Percentiles rank a stretch among this genome's conserved stretches.
Conservation (phyloP, 208 protist species). For the Leptomonas pyrrhocoris region DNA sequence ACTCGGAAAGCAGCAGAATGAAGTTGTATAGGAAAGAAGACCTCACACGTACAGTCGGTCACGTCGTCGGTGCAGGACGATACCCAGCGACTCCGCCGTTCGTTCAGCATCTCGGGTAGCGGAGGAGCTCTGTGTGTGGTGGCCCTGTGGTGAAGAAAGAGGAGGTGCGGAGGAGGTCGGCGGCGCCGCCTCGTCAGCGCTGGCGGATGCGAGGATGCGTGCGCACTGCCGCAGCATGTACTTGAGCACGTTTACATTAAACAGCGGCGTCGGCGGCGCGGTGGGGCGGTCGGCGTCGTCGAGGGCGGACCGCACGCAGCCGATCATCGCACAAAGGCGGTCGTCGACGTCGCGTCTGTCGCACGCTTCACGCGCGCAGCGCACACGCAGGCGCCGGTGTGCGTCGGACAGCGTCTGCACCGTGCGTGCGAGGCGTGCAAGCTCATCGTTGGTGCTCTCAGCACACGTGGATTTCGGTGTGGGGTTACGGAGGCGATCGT, state of each 20-base stretch:
- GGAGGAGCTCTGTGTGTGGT: not conserved
- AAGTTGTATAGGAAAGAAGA: not conserved
- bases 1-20: not conserved
- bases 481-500: too few relatives aligned
- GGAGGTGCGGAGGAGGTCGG: not conserved
- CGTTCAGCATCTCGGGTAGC: not conserved
- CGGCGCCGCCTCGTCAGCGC: not conserved
- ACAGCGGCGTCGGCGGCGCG: not conserved
- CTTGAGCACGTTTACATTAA: conserved; percentile 1
- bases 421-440: conserved; percentile 24
- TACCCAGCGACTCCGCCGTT: not conserved
- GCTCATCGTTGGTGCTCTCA: conserved; percentile 23
- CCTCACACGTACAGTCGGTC: not conserved
- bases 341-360: not conserved
- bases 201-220: not conserved
- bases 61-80: conserved; percentile 8
- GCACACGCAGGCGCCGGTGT: conserved; percentile 8
- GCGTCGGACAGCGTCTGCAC: conserved; percentile 23
- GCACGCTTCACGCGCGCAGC: conserved; percentile 15
- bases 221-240: conserved; percentile 17
- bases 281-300: not conserved
- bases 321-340: conserved; percentile 13
- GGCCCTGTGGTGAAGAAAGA: not conserved
- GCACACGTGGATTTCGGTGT: not conserved
- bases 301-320: conserved; percentile 11